Conservation (phyloP, 805 yeast genomes). For the Metschnikowia colocasiae region DNA sequence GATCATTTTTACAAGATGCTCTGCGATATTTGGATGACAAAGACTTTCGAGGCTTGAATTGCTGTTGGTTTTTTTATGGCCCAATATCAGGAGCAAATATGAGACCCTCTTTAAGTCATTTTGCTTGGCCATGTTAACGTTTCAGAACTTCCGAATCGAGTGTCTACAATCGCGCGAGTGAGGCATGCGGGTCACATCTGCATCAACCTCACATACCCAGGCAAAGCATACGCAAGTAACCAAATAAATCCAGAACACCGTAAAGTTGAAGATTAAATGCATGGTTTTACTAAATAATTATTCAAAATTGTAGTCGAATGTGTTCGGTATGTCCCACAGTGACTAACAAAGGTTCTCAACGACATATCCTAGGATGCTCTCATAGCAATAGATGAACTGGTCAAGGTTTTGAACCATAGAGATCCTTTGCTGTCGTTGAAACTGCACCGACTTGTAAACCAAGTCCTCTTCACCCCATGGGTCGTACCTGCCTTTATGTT, state of each 20-base stretch:
- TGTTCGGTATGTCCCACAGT: neutral
- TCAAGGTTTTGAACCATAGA: constrained; percentile 83
- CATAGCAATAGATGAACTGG: constrained; percentile 74
- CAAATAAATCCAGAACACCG: neutral
- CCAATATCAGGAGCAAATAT: constrained; percentile 12
- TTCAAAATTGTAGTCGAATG: neutral
- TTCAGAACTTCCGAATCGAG: constrained; percentile 1
- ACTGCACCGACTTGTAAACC: constrained; percentile 59
- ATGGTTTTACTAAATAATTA: neutral
- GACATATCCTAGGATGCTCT: constrained; percentile 28
- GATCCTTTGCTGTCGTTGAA: constrained; percentile 67
- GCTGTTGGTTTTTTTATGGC: constrained; percentile 5
- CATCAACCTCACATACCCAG: neutral
- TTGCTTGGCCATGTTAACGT: constrained; percentile 1
- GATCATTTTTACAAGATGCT: constrained; percentile 11
- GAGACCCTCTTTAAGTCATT: constrained; percentile 10
- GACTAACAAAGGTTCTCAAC: constrained; percentile 11
- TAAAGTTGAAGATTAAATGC: neutral
- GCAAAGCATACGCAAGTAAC: neutral
- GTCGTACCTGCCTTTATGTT: constrained; percentile 22
- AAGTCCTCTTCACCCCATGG: constrained; percentile 45
- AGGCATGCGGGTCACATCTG: neutral
- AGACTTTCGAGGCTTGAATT: constrained; percentile 17
- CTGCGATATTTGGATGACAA: constrained; percentile 8
- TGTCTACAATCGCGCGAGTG: constrained; percentile 2